phyloP scores from a whole-genome alignment of 2,329 filamentous ascomycete species.

The Colletotrichum musicola region DNA sequence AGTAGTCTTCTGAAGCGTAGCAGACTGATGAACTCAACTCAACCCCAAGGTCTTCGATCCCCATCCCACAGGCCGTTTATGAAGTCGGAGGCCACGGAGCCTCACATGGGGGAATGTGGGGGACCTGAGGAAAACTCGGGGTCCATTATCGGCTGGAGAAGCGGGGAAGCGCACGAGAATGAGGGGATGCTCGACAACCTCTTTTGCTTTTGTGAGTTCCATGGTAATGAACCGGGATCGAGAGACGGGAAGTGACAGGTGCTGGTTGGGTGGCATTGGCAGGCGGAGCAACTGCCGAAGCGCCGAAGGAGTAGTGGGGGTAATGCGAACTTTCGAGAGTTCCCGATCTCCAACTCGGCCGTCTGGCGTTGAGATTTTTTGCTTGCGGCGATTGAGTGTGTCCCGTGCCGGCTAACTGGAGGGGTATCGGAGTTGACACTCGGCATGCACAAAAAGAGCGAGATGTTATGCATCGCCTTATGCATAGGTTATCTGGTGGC shows the following conservation, averaged over 20 bases:
- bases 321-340: conserved; percentile 24
- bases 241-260: conserved; percentile 21
- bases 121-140: conserved; percentile 30
- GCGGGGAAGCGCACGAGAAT: conserved; percentile 31
- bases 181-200: conserved; percentile 32
- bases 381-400: background rate
- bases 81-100: conserved; percentile 29
- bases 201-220: conserved; percentile 16
- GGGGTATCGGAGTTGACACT: background rate
- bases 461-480: background rate
- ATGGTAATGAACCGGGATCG: conserved; percentile 25
- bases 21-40: conserved; percentile 7
- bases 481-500: background rate
- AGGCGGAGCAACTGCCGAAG: conserved; percentile 25
- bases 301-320: conserved; percentile 28
- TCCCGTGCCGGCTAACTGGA: too few species aligned
- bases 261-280: conserved; percentile 7
- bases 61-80: conserved; percentile 16
- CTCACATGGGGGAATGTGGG: conserved; percentile 34
- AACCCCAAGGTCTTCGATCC: background rate
- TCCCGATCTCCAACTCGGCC: conserved; percentile 27
- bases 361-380: conserved; percentile 2
- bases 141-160: conserved; percentile 32
- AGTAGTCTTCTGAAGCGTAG: conserved; percentile 6
- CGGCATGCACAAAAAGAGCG: conserved; percentile 12